A percentile compares a stretch with the other conserved stretches of the same genome.
phyloP scores from a whole-genome alignment of 2,329 filamentous ascomycete genomes.

The Coniochaeta sp. region DNA sequence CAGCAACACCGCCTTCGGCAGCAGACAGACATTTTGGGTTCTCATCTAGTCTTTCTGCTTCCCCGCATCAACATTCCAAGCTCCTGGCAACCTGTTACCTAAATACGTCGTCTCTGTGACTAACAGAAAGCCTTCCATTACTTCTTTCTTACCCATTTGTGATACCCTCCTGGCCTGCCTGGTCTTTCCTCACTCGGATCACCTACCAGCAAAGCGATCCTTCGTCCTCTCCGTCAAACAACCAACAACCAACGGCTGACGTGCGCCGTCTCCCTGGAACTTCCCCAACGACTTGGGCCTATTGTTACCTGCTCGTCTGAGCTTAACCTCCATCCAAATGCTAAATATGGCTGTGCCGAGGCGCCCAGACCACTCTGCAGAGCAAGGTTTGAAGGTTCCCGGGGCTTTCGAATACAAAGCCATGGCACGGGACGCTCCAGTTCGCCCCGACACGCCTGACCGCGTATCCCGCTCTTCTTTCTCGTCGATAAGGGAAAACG shows the following conservation, averaged over 20 bases:
- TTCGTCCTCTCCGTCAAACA: slow-evolving; percentile 5
- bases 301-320: not conserved
- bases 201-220: not conserved
- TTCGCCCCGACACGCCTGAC: slow-evolving; percentile 21
- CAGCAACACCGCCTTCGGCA: not conserved
- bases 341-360: slow-evolving; percentile 15
- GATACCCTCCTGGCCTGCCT: slow-evolving; percentile 3
- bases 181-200: not conserved
- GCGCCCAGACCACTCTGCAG: slow-evolving; percentile 8
- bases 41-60: slow-evolving; percentile 13
- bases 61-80: slow-evolving; percentile 31
- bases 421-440: slow-evolving; percentile 14
- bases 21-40: not conserved
- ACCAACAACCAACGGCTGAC: not conserved
- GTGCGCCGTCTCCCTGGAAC: not conserved
- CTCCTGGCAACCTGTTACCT: slow-evolving; percentile 32
- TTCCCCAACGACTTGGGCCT: not conserved
- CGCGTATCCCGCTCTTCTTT: slow-evolving; percentile 46
- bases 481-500: slow-evolving; percentile 55
- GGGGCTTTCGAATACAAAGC: slow-evolving; percentile 17
- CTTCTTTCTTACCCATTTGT: slow-evolving; percentile 10
- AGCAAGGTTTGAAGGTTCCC: slow-evolving; percentile 4
- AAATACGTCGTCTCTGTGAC: slow-evolving; percentile 34
- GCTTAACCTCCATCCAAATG: not conserved
- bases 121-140: slow-evolving; percentile 33